Conservation (phyloP, 139 green algal genomes). For the Coelastrella sp. region DNA sequence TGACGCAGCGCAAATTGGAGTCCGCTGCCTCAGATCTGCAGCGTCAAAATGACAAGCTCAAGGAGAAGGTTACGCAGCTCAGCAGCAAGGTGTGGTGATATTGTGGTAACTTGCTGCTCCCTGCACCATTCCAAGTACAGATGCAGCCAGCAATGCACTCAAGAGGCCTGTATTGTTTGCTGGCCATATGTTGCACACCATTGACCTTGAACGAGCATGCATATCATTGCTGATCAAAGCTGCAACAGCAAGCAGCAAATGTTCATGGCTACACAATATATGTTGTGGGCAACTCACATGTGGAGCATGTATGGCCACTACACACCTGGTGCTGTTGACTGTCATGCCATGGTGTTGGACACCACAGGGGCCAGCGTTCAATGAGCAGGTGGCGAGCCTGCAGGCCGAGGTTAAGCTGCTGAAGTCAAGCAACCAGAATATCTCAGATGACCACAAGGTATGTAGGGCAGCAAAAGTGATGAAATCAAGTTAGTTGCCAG, state of each 20-base stretch:
- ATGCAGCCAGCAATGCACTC: too few relatives aligned
- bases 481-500: too few relatives aligned
- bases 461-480: too few relatives aligned
- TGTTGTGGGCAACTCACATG: not conserved
- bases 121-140: not conserved
- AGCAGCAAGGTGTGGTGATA: slow-evolving; percentile 21
- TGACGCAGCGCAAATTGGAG: slow-evolving; percentile 47
- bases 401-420: slow-evolving; percentile 44
- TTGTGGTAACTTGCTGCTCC: not conserved
- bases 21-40: slow-evolving; percentile 26
- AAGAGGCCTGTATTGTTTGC: too few relatives aligned
- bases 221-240: not conserved
- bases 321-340: not conserved
- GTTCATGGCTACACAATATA: not conserved
- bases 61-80: slow-evolving; percentile 30
- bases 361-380: slow-evolving; percentile 38
- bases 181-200: too few relatives aligned
- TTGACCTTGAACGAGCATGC: not conserved
- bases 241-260: not conserved
- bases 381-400: slow-evolving; percentile 47
- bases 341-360: not conserved
- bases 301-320: not conserved
- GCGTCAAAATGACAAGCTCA: slow-evolving; percentile 45
- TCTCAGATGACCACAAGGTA: slow-evolving; percentile 34
- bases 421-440: slow-evolving; percentile 19